Base-by-base conservation (phyloP, 345 rosid species). In the Punica granatum region DNA sequence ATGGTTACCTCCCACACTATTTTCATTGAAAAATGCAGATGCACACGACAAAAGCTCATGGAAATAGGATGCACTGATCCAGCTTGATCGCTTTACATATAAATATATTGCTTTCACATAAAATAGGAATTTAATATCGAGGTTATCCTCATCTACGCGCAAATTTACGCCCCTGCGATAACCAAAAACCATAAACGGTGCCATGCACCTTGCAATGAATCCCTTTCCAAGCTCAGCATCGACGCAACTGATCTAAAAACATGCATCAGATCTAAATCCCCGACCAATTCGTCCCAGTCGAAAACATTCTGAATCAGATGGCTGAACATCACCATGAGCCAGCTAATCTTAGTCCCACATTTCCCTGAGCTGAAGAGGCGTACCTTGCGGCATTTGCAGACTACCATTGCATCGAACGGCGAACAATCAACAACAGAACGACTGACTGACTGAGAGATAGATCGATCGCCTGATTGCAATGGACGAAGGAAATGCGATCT, bases 381-480 rank as follows among this genome's bases (percentile, higher is more conserved):
- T 71, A 88, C 97, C 94, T 90, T 90, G 56, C 87, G 88, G 81
- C 97, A 90, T 90, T 88, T 90, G 75, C 97, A 90, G 77, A 90
- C 97, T 77, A 90, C 94, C 97, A 90, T 90, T 69, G 88, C 83
- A 73, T 28, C 65, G 39, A 73, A 30, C 72, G 7, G 63, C 54
- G 59, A 39, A 34, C 56, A 37, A 12, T 42, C 66, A 21, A n/a
- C 41, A 11, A 56, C 61, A 1, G 61, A 28, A 18, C 16, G 31
- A 51, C 9, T 7, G 34, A 56, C 34, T 14, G 61, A 26, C 18
- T 15, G 34, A 30, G 34, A 4, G 30, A 56, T 15, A 26, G 61
- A 30, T 13, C 3, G 19, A 56, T 28, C 60, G 11, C 0, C 6
- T 1, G 31, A 25, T 16, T 3, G 33, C 31, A n/a, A 21, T 19